Percentiles rank a stretch among this genome's conserved stretches.
Evolutionary conservation across 352 stramenopile genomes (phyloP).

Genomic region (Pseudoperonospora humuli): DNA sequence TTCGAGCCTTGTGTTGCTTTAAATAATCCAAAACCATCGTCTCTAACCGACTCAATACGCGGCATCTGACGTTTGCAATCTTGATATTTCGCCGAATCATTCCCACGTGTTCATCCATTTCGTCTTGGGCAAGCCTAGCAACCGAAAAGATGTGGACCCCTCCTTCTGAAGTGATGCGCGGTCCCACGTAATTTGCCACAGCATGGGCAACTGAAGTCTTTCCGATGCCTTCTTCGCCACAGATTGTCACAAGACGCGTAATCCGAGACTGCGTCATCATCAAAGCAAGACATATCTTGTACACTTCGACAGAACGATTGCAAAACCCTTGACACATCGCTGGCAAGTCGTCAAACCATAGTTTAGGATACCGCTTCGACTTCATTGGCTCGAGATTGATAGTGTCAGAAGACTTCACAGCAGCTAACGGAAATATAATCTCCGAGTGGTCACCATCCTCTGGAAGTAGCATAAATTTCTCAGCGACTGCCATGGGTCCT

Average conservation of each 20-base stretch:
- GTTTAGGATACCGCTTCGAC: conserved; percentile 53
- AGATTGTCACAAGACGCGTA: conserved; percentile 69
- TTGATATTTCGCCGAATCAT: conserved; percentile 39
- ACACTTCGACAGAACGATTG: conserved; percentile 69
- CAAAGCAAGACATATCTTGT: conserved; percentile 73
- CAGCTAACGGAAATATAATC: conserved; percentile 69
- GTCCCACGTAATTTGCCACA: conserved; percentile 71
- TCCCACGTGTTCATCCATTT: conserved; percentile 46
- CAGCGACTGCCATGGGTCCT: conserved; percentile 50
- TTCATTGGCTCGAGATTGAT: conserved; percentile 45
- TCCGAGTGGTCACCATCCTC: conserved; percentile 73
- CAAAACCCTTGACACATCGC: conserved; percentile 76
- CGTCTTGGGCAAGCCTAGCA: conserved; percentile 43
- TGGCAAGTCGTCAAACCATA: conserved; percentile 75
- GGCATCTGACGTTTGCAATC: conserved; percentile 28
- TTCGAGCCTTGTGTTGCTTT: conserved; percentile 36
- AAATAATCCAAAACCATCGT: conserved; percentile 45
- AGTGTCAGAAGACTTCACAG: conserved; percentile 32
- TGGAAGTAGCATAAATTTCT: conserved; percentile 74
- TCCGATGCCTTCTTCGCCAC: conserved; percentile 62
- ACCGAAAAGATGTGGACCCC: conserved; percentile 68
- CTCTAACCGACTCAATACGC: conserved; percentile 46
- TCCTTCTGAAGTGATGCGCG: conserved; percentile 58
- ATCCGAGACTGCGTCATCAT: conserved; percentile 73
- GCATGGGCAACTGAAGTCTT: conserved; percentile 72